Evolutionary conservation across 768 basidiomycete genomes (phyloP), one percentile per base, ranked within the genome.

Genomic region (Lactarius akahatsu): DNA sequence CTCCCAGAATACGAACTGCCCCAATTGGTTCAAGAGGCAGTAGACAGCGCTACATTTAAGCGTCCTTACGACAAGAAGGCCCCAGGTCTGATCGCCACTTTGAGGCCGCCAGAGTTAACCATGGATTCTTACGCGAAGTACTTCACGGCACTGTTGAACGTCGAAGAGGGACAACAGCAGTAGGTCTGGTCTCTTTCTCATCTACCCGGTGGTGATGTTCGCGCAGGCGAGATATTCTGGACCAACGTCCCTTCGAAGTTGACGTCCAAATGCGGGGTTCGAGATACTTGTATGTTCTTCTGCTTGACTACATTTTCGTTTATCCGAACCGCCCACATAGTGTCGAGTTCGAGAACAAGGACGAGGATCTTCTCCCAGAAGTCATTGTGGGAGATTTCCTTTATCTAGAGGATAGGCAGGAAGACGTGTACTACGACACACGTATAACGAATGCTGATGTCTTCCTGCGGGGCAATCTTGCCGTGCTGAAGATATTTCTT

Each of bases 401-500:
- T 32, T 69, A 45, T 32, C 45, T 64, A 9, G 71, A 71, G 34
- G 57, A 69, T 23, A 30, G 38, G 15, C 68, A 38, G 47, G 50
- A 62, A 1, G 68, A 67, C 34, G 32, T 55, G 36, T 47, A 60
- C 28, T 69, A 66, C 47, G 68, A 67, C 38, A 65, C 65, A 18
- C 61, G 68, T 16, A 62, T 69, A 38, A 30, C 52, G 10, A 41
- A 38, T 1, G 15, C 20, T 1, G 57, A 62, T 2, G 34, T 62
- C 32, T 62, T 58, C 41, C 9, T 7, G 40, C 65, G 55, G 18
- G 32, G 36, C n/a, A 3, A n/a, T 34, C 13, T n/a, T 58, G 77
- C 36, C 74, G 80, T 65, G 75, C 77, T 10, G 79, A 83, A 74
- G 85, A 40, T 90, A 10, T 81, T 79, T 1, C 76, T 90, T 0